phyloP scores from a whole-genome alignment of 768 basidiomycete species.

The Russula virescens region DNA sequence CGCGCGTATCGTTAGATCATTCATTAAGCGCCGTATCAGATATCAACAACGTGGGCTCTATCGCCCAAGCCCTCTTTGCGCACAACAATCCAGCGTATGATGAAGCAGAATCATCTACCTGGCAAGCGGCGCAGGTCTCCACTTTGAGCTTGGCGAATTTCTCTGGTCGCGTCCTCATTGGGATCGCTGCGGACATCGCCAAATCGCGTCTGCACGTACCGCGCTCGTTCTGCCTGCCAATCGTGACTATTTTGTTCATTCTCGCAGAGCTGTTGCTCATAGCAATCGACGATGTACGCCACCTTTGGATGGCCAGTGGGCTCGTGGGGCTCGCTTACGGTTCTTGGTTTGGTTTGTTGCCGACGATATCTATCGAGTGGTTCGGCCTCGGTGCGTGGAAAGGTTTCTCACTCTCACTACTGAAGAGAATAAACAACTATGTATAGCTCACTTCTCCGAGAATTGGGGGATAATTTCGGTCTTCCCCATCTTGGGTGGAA shows the following conservation, averaged over 20 bases:
- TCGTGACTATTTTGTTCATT: constrained; percentile 64
- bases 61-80: constrained; percentile 63
- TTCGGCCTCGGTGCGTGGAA: constrained; percentile 70
- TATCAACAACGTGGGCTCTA: constrained; percentile 84
- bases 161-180: constrained; percentile 67
- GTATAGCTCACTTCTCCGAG: constrained; percentile 64
- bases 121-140: constrained; percentile 85
- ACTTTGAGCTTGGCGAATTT: constrained; percentile 79
- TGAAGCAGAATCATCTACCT: constrained; percentile 57
- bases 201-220: constrained; percentile 54
- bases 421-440: neutral
- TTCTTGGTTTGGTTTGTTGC: constrained; percentile 62
- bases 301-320: constrained; percentile 60
- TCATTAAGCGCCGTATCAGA: constrained; percentile 35
- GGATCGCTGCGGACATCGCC: constrained; percentile 60
- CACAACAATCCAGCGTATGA: constrained; percentile 58
- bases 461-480: constrained; percentile 81
- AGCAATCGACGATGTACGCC: constrained; percentile 46
- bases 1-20: neutral
- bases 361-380: constrained; percentile 81
- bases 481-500: constrained; percentile 72
- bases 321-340: constrained; percentile 68
- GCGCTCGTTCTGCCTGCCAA: constrained; percentile 61
- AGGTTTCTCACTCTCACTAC: neutral
- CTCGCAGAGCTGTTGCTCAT: constrained; percentile 62